Evolutionary conservation across 1,284 basidiomycete species (phyloP).

Genomic region (Trichosporon sp.): DNA sequence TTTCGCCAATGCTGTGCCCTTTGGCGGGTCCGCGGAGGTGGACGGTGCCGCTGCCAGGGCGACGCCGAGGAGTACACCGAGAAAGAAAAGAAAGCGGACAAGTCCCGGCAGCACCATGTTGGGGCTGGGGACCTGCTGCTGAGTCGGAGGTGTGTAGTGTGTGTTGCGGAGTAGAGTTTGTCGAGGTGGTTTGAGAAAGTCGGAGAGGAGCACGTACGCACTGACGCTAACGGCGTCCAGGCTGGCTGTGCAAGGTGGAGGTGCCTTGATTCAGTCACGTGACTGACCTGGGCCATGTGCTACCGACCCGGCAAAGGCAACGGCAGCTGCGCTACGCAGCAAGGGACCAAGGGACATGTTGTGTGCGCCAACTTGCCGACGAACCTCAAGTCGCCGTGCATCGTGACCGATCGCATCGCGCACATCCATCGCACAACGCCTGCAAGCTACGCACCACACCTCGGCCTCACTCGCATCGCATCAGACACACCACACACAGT

Average conservation of each 20-base stretch:
- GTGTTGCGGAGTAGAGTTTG: not conserved
- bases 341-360: constrained; percentile 2
- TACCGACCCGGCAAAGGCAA: not conserved
- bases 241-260: constrained; percentile 6
- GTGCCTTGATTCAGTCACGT: not conserved
- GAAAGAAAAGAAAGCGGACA: not conserved
- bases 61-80: not conserved
- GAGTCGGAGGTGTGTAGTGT: not conserved
- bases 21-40: not conserved
- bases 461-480: not conserved
- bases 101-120: constrained; percentile 15
- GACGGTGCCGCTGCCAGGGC: not conserved
- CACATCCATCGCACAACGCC: not conserved
- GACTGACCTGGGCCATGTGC: not conserved
- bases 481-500: not conserved
- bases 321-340: not conserved
- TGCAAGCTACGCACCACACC: not conserved
- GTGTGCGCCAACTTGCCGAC: constrained; percentile 14
- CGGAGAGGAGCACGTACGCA: not conserved
- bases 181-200: not conserved
- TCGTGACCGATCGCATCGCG: not conserved
- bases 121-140: constrained; percentile 15
- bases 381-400: constrained; percentile 3
- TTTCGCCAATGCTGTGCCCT: not conserved
- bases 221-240: not conserved